These are phyloP conservation scores for Globisporangium nagaii DNA, from an alignment of 352 stramenopile species.

Conservation along the genomic window DNA sequence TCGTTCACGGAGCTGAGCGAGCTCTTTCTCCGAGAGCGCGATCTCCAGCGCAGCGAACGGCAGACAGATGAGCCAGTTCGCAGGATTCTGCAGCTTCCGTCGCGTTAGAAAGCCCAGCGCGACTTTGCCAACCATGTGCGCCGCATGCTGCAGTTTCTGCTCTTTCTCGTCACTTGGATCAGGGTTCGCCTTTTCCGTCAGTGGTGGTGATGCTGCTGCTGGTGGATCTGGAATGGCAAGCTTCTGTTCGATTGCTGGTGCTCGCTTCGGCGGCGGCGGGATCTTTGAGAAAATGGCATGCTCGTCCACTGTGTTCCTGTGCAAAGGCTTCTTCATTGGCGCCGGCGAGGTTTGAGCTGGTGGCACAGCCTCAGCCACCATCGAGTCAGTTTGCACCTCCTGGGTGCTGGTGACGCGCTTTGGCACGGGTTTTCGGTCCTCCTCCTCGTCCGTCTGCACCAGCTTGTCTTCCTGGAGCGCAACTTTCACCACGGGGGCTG, in stretches of 20 bases:
- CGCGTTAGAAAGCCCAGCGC: slow-evolving; percentile 39
- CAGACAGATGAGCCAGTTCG: slow-evolving; percentile 49
- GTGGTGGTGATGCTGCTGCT: not conserved
- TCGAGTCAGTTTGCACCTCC: slow-evolving; percentile 26
- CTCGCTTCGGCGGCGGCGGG: slow-evolving; percentile 6
- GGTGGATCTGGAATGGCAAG: not conserved
- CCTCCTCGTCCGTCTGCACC: slow-evolving; percentile 53
- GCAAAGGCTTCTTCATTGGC: not conserved
- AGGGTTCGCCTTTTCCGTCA: not conserved
- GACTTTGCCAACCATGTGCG: slow-evolving; percentile 44
- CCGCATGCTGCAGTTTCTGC: slow-evolving; percentile 26
- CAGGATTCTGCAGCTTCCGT: slow-evolving; percentile 27
- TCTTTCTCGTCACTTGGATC: slow-evolving; percentile 5
- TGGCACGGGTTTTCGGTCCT: not conserved
- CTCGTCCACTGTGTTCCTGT: not conserved
- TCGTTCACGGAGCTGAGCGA: slow-evolving; percentile 13
- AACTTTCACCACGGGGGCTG: not conserved
- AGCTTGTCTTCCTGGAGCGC: slow-evolving; percentile 37
- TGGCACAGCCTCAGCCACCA: not conserved
- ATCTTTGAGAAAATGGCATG: not conserved
- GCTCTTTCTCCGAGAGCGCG: slow-evolving; percentile 27
- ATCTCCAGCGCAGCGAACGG: slow-evolving; percentile 20
- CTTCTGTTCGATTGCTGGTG: not conserved
- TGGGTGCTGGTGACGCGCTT: not conserved
- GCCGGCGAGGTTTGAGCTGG: not conserved